Evolutionary conservation across 2,329 filamentous ascomycete genomes (phyloP).

Genomic region (Xylariaceae sp.): DNA sequence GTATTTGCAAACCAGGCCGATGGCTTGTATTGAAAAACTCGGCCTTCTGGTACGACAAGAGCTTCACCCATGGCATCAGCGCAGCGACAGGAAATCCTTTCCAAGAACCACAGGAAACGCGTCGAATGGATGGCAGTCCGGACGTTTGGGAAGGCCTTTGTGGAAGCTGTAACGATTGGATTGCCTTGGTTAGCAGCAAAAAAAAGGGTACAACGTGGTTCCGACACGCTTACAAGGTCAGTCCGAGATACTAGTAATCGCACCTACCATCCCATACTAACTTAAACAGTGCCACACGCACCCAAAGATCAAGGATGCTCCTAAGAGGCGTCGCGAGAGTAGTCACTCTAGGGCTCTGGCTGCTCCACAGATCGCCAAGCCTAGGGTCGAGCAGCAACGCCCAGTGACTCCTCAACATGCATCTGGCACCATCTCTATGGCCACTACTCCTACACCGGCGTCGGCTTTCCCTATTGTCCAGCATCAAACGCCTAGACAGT

Average conservation of each 20-base stretch:
- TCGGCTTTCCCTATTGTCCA: conserved; percentile 38
- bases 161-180: conserved; percentile 80
- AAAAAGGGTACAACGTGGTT: conserved; percentile 96
- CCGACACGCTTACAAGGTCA: conserved; percentile 84
- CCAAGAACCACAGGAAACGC: conserved; percentile 76
- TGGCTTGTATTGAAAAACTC: conserved; percentile 92
- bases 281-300: conserved; percentile 69
- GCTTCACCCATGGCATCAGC: conserved; percentile 86
- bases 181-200: conserved; percentile 82
- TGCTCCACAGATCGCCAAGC: conserved; percentile 53
- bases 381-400: conserved; percentile 53
- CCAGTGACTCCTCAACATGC: conserved; percentile 54
- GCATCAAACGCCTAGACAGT: conserved; percentile 37
- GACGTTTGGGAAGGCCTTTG: conserved; percentile 84
- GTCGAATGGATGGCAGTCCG: conserved; percentile 79
- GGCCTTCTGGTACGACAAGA: conserved; percentile 93
- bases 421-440: conserved; percentile 44
- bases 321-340: conserved; percentile 71
- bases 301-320: conserved; percentile 73
- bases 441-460: conserved; percentile 49
- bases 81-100: conserved; percentile 81
- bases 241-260: background rate
- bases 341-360: conserved; percentile 56
- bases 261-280: conserved; percentile 27
- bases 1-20: conserved; percentile 82